A percentile compares a stretch with the other conserved stretches of the same genome.
These are phyloP conservation scores for Knoxia roxburghii DNA, from an alignment of 257 asterid genomes.

Conservation along the genomic window DNA sequence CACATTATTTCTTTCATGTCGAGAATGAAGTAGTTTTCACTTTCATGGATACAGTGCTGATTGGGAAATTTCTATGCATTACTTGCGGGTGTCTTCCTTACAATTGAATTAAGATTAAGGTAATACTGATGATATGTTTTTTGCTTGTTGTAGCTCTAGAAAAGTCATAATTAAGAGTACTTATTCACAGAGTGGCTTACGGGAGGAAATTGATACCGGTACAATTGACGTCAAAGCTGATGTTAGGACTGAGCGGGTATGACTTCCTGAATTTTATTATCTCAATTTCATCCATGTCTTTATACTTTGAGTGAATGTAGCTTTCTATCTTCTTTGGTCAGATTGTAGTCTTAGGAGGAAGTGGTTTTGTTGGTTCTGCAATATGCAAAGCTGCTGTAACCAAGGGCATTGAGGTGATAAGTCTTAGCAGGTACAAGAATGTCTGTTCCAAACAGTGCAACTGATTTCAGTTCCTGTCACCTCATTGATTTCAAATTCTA, in stretches of 20 bases:
- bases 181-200: constrained; percentile 43
- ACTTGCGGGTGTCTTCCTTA: constrained; percentile 3
- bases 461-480: constrained; percentile 12
- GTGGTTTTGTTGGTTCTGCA: constrained; percentile 97
- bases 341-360: constrained; percentile 97
- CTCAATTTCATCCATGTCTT: constrained; percentile 4
- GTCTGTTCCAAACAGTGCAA: constrained; percentile 19
- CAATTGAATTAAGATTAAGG: constrained; percentile 12
- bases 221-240: constrained; percentile 87
- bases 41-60: neutral
- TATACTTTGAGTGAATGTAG: neutral
- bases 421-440: constrained; percentile 85
- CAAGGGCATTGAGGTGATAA: constrained; percentile 87
- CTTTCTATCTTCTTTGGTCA: constrained; percentile 26
- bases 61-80: neutral
- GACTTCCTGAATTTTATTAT: constrained; percentile 12
- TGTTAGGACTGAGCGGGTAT: constrained; percentile 77
- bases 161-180: constrained; percentile 59
- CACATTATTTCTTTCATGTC: too few relatives aligned
- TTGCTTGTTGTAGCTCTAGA: constrained; percentile 31
- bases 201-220: constrained; percentile 31
- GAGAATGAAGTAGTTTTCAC: too few relatives aligned
- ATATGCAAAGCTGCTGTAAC: constrained; percentile 98
- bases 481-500: neutral
- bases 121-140: constrained; percentile 9